phyloP scores from a whole-genome alignment of 495 filamentous ascomycete genomes.

The Entonaema liquescens region DNA sequence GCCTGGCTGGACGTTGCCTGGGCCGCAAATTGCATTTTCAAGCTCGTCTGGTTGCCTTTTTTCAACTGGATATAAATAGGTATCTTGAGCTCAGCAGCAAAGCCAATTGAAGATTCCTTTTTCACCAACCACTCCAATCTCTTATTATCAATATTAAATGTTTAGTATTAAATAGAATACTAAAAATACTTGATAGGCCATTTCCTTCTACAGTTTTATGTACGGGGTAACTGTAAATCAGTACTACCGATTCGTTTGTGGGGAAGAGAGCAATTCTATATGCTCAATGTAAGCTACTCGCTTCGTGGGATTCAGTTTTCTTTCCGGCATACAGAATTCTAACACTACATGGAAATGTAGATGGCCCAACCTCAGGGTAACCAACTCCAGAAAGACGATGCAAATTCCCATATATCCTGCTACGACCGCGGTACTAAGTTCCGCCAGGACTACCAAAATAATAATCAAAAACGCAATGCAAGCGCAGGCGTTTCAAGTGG shows the following conservation, averaged over 20 bases:
- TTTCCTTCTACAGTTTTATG: background rate
- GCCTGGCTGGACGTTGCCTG: background rate
- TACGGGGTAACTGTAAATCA: background rate
- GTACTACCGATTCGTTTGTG: background rate
- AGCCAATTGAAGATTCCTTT: background rate
- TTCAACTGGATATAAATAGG: background rate
- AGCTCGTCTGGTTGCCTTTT: background rate
- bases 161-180: background rate
- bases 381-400: background rate
- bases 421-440: conserved; percentile 2
- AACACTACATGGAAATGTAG: background rate
- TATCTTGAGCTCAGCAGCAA: background rate
- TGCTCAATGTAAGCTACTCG: background rate
- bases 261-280: background rate
- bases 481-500: background rate
- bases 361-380: background rate
- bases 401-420: background rate
- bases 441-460: background rate
- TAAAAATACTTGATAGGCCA: background rate
- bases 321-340: background rate
- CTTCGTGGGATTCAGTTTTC: background rate
- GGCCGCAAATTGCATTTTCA: background rate
- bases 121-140: background rate
- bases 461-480: background rate
- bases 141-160: background rate